Evolutionary conservation across 169 alveolate genomes (phyloP).

Genomic region (Plasmodium cynomolgi): DNA sequence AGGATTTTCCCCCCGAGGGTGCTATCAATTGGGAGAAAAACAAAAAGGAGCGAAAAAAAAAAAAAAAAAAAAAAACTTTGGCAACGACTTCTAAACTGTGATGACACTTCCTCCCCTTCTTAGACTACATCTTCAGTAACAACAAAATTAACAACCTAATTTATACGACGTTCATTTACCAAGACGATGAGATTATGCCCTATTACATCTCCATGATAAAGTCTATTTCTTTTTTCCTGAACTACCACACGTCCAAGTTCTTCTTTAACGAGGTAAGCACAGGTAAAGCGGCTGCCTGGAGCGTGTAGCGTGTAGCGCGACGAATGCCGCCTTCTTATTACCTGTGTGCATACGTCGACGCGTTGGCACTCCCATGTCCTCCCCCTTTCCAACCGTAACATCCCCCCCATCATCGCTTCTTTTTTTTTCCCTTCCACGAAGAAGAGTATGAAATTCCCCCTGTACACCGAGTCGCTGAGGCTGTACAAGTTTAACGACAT

Average conservation of each 20-base stretch:
- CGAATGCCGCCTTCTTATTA: neutral
- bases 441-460: conserved; percentile 69
- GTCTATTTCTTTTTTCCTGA: conserved; percentile 48
- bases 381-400: neutral
- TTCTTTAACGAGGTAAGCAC: conserved; percentile 51
- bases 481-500: conserved; percentile 59
- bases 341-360: neutral
- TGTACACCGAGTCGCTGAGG: conserved; percentile 49
- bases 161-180: conserved; percentile 49
- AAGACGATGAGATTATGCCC: conserved; percentile 72
- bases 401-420: neutral
- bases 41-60: neutral
- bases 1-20: neutral
- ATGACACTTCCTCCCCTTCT: neutral
- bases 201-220: conserved; percentile 59
- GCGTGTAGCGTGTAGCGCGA: neutral
- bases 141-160: conserved; percentile 53
- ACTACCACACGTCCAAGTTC: conserved; percentile 60
- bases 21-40: neutral
- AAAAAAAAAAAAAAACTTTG: neutral
- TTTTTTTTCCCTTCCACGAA: conserved; percentile 5
- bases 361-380: neutral
- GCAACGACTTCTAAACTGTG: neutral
- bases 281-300: neutral
- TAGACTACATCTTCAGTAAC: conserved; percentile 65